Evolutionary conservation across 2,329 filamentous ascomycete species (phyloP), one percentile per base, ranked within the genome.

Genomic region (Colletotrichum agaves): DNA sequence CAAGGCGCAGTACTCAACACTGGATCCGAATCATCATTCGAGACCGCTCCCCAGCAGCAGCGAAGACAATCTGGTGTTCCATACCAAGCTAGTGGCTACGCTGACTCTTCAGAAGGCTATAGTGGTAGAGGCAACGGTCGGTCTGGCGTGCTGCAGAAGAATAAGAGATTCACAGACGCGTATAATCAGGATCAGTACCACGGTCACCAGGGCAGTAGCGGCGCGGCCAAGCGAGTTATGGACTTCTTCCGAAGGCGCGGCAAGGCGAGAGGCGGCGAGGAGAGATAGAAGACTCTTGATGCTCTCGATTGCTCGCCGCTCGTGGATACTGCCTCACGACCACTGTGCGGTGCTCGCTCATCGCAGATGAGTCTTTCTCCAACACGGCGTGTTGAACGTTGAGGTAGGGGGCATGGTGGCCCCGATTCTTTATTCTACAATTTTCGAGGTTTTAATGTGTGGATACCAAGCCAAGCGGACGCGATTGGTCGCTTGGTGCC

Each of bases 201-300:
- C 60, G 88, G 90, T 59, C 90, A 94, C 74, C 90, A 90, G 35
- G 95, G 95, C 49, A 97, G 92, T 78, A 95, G 90, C 71, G 93
- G 93, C 63, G 92, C 94, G 3, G 94, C 94, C 13, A 91, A 94
- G 77, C 90, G 93, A 76, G 96, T 99, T 43, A 98, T 99, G 94
- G 95, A 99, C 81, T 97, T 98, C 80, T 99, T 99, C 84, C 87
- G 96, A 73, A 87, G 94, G 78, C 88, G 94, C 77, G 93, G 92
- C 63, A 93, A 91, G 81, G 93, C 90, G 73, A 85, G 91, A 75
- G 87, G 85, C 63, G 85, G 85, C 41, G 86, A 89, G 69, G 80
- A 84, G 73, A 84, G 85, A 81, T 87, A 70, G 68, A 67, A 46
- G 21, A 52, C 67, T 49, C 39, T 69, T 33, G 56, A 61, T 17